phyloP scores from a whole-genome alignment of 805 yeast species.

The Cyberlindnera xylosilytica region DNA sequence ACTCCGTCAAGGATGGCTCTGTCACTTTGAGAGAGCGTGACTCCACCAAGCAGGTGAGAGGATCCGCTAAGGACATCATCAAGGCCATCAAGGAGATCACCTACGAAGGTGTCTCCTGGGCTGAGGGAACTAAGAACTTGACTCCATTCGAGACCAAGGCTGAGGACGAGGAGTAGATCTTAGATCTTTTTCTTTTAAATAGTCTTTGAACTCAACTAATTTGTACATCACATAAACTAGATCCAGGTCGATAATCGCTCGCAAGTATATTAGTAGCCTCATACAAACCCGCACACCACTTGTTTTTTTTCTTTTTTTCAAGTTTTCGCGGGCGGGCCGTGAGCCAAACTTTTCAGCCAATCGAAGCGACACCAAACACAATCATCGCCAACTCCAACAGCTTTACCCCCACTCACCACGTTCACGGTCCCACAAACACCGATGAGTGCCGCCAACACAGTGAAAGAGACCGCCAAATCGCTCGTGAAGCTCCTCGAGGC shows the following conservation, averaged over 20 bases:
- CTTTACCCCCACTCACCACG: not conserved
- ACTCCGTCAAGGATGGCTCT: constrained; percentile 80
- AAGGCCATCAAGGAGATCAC: constrained; percentile 75
- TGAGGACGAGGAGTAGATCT: constrained; percentile 33
- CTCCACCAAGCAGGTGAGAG: constrained; percentile 94
- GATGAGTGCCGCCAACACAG: constrained; percentile 11
- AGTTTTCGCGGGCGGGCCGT: not conserved
- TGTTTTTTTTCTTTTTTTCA: constrained; percentile 2
- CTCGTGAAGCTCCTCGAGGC: constrained; percentile 56
- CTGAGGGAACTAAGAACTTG: constrained; percentile 73
- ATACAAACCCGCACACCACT: constrained; percentile 5
- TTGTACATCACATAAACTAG: too few species aligned
- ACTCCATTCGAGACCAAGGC: constrained; percentile 70
- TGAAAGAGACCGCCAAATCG: constrained; percentile 51
- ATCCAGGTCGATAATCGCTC: too few species aligned
- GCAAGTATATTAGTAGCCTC: too few species aligned
- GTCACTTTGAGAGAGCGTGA: constrained; percentile 97
- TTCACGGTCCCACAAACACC: not conserved
- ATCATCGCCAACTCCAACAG: not conserved
- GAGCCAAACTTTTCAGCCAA: constrained; percentile 10
- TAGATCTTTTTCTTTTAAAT: not conserved
- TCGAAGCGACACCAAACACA: not conserved
- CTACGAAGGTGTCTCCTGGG: constrained; percentile 76
- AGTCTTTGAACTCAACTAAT: too few species aligned
- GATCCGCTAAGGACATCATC: constrained; percentile 69